Conservation (phyloP, 2,329 filamentous ascomycete species). For the Penicillium digitatum region DNA sequence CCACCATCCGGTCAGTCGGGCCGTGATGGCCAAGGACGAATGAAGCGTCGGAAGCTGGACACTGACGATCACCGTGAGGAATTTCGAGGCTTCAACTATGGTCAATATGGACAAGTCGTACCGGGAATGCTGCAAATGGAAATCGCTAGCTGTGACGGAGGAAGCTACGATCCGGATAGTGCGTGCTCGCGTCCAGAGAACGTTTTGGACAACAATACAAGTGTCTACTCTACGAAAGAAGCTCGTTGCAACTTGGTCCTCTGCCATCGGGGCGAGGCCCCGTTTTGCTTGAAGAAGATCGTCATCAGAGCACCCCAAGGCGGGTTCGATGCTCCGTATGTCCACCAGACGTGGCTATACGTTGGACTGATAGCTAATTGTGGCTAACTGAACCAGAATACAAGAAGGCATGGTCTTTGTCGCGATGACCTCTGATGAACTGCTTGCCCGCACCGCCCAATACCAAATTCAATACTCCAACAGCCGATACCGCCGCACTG, state of each 20-base stretch:
- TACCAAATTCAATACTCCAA: conserved; percentile 67
- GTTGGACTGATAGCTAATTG: conserved; percentile 30
- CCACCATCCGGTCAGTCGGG: conserved; percentile 20
- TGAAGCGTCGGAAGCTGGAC: conserved; percentile 69
- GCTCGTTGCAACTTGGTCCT: conserved; percentile 83
- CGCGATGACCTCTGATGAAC: conserved; percentile 75
- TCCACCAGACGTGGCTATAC: conserved; percentile 22
- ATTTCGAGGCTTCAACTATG: conserved; percentile 67
- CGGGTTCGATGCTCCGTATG: conserved; percentile 83
- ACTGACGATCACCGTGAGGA: conserved; percentile 53
- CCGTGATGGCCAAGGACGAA: conserved; percentile 45
- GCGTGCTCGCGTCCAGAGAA: conserved; percentile 68
- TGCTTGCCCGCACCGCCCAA: conserved; percentile 66
- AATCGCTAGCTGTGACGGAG: conserved; percentile 83
- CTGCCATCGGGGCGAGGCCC: conserved; percentile 71
- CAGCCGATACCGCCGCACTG: conserved; percentile 26
- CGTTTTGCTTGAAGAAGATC: conserved; percentile 79
- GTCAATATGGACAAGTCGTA: conserved; percentile 81
- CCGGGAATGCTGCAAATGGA: conserved; percentile 79
- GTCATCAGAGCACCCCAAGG: conserved; percentile 79
- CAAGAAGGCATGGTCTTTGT: conserved; percentile 92
- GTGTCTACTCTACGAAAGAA: conserved; percentile 87
- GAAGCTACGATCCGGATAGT: conserved; percentile 55
- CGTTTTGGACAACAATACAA: conserved; percentile 73
- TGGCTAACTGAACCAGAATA: conserved; percentile 52